These are phyloP conservation scores for Thelonectria discophora DNA, from an alignment of 2,329 filamentous ascomycete species.

Conservation along the genomic window DNA sequence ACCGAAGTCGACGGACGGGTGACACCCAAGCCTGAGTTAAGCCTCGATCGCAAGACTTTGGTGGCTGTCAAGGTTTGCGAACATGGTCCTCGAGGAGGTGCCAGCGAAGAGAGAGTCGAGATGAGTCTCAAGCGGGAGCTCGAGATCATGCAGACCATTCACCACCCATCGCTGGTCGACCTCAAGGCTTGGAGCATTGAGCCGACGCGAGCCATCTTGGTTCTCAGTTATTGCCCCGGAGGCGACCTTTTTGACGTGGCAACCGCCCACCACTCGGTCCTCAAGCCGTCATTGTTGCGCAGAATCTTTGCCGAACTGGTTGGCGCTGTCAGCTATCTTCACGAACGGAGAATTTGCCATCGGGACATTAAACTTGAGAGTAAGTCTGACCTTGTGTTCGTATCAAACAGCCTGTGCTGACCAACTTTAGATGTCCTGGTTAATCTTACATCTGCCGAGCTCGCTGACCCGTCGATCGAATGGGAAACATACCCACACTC, in stretches of 20 bases:
- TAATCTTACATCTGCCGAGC: slow-evolving; percentile 76
- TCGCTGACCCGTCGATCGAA: slow-evolving; percentile 69
- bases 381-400: slow-evolving; percentile 55
- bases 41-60: slow-evolving; percentile 74
- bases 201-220: slow-evolving; percentile 80
- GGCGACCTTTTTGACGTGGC: slow-evolving; percentile 96
- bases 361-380: slow-evolving; percentile 97
- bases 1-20: slow-evolving; percentile 48
- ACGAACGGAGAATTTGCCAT: slow-evolving; percentile 87
- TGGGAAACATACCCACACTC: slow-evolving; percentile 83
- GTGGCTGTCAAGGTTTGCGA: slow-evolving; percentile 97
- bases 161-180: slow-evolving; percentile 89
- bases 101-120: slow-evolving; percentile 91
- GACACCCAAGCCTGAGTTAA: slow-evolving; percentile 43
- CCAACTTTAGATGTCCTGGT: slow-evolving; percentile 79
- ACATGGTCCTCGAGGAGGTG: slow-evolving; percentile 91
- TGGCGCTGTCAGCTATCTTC: slow-evolving; percentile 84
- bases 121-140: slow-evolving; percentile 94
- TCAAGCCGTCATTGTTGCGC: slow-evolving; percentile 75
- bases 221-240: slow-evolving; percentile 91
- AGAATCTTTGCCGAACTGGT: slow-evolving; percentile 92
- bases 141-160: slow-evolving; percentile 88
- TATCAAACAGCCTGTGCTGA: slow-evolving; percentile 11
- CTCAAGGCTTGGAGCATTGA: slow-evolving; percentile 92
- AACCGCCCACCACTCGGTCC: slow-evolving; percentile 72